Base-by-base conservation (phyloP, 768 basidiomycete genomes). In the Suillus fuscotomentosus region DNA sequence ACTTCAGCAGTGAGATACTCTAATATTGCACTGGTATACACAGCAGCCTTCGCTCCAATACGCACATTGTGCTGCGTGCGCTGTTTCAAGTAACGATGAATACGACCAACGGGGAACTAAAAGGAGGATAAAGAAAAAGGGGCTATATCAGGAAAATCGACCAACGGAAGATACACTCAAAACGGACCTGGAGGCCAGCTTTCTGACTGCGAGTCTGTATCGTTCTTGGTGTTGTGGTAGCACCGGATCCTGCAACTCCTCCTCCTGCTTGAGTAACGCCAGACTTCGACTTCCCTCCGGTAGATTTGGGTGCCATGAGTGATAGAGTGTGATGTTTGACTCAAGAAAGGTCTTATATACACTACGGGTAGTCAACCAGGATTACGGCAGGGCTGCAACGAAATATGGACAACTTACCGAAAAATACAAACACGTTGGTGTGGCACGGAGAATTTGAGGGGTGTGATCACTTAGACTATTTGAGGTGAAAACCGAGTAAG, bases 1-100 rank as follows among this genome's bases (percentile, higher is more conserved):
- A 99, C 96, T 75, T 99, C 96, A 11, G 96, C 96, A 0, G 95
- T 97, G 60, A 99, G 83, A 74, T 99, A 98, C 77, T 99, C 96
- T 63, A 97, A 83, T 69, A 97, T 95, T 39, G 96, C 95, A 43
- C 92, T 89, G n/a, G 94, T 94, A 77, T 97, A 97, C 17, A 98
- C 96, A 10, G 96, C 95, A 34, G 95, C 95, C 76, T 97, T 97
- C n/a, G 95, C 96, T 36, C 95, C 96, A 68, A 99, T 94, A 43
- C 95, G 91, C 61, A 97, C 89, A 73, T 95, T 96, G 78, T 96
- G 90, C 74, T 95, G 92, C 20, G 94, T 97, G 68, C 91, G 86
- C 73, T 90, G 90, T 76, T 97, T 95, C 69, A 97, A 80, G 79
- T 93, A 97, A 81, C 96, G 87, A 75, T 99, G 96, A 63, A 97